Base-by-base conservation (phyloP, 2,329 filamentous ascomycete genomes). In the Pleomassaria siparia region DNA sequence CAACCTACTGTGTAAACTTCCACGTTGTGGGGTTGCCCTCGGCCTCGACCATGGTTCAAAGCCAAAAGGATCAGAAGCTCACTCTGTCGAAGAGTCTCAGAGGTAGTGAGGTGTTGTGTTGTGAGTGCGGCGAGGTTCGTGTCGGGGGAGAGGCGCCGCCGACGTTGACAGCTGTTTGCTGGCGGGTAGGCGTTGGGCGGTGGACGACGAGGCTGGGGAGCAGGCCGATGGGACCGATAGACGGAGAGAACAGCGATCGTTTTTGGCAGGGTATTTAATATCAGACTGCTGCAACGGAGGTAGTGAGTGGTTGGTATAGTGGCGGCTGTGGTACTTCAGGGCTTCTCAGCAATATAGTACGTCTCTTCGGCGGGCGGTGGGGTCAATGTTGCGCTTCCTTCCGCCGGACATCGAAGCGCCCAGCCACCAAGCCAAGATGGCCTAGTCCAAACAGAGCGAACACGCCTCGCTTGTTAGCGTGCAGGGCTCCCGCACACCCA, bases 1-100 rank as follows among this genome's bases (percentile, higher is more conserved):
- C 90, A 76, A n/a, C n/a, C n/a, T 88, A 95, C 91, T 97, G 92
- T 75, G 92, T 97, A 79, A 97, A 97, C 82, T 97, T 97, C 92
- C 92, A 97, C 77, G 91, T 97, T 72, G 91, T 91, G 78, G 89
- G 87, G 81, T 85, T 90, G 77, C 88, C 82, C 79, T 95, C 91
- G 80, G 87, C 88, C 84, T 96, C 91, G 80, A 94, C 91, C 91
- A 97, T 96, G 80, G 87, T 92, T 66, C 52, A 47, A 43, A 42
- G 54, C 47, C 49, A 51, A 44, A 51, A 47, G 49, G 46, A 51
- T 47, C 50, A 39, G 47, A 22, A 24, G 35, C 48, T 55, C 50
- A 53, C 52, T 49, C 46, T 49, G 49, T 21, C 45, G 37, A 35
- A 40, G 35, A 46, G 45, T 50, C 29, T 46, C 28, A 41, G 44